Percentiles rank a stretch among this genome's conserved stretches.
phyloP scores from a whole-genome alignment of 176 grass and related monocot genomes.

The Aegilops sharonensis region DNA sequence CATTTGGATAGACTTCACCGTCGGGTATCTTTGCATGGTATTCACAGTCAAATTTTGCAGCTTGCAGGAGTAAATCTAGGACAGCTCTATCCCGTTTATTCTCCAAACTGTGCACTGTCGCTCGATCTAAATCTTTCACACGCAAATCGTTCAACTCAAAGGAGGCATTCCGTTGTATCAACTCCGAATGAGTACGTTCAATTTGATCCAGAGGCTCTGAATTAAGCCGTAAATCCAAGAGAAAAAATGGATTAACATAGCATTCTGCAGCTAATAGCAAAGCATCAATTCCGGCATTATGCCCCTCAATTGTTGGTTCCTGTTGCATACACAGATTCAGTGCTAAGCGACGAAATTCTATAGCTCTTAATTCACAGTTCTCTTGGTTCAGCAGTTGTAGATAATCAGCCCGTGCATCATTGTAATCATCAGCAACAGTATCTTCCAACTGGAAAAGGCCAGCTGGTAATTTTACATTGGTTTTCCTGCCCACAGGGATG shows the following conservation, averaged over 20 bases:
- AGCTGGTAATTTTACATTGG: constrained; percentile 37
- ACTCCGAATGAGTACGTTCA: constrained; percentile 51
- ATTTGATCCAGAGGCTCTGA: constrained; percentile 59
- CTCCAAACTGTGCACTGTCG: constrained; percentile 53
- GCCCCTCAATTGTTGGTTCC: constrained; percentile 66
- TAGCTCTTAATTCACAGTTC: constrained; percentile 71
- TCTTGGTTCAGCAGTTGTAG: constrained; percentile 64
- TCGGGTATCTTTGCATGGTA: constrained; percentile 46
- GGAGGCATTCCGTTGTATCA: constrained; percentile 47
- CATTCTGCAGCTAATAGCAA: constrained; percentile 92
- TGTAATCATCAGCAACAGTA: constrained; percentile 64
- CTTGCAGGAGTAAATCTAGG: constrained; percentile 81
- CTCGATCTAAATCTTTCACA: constrained; percentile 54
- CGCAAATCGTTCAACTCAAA: constrained; percentile 42
- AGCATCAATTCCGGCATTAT: constrained; percentile 89
- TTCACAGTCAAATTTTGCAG: constrained; percentile 75
- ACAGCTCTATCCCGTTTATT: constrained; percentile 80
- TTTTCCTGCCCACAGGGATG: constrained; percentile 36
- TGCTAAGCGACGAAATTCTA: constrained; percentile 84
- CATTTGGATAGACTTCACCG: constrained; percentile 48
- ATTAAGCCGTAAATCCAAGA: constrained; percentile 54
- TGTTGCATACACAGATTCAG: constrained; percentile 64
- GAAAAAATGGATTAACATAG: constrained; percentile 87
- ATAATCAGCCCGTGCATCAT: constrained; percentile 82
- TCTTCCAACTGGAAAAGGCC: constrained; percentile 58